Evolutionary conservation across 805 yeast species (phyloP).

Genomic region (Wickerhamomyces strasburgensis): DNA sequence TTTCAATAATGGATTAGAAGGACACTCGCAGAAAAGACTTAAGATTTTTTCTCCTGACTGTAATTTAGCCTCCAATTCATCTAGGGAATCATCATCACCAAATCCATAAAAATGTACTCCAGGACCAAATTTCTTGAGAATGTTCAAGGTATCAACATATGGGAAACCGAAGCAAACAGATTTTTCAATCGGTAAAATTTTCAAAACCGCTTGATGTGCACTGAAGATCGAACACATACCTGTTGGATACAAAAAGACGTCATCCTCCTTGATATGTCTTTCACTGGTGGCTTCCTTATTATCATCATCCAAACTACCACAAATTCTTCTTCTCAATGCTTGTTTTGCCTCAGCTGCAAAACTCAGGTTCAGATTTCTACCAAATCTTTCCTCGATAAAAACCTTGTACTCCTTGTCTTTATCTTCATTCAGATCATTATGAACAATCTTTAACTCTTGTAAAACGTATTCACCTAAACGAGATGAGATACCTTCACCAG

Average conservation of each 20-base stretch:
- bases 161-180: slow-evolving; percentile 96
- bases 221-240: slow-evolving; percentile 92
- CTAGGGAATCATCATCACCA: slow-evolving; percentile 70
- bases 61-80: slow-evolving; percentile 57
- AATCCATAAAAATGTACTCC: slow-evolving; percentile 83
- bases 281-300: slow-evolving; percentile 11
- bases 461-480: slow-evolving; percentile 81
- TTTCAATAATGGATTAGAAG: slow-evolving; percentile 87
- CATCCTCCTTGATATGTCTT: slow-evolving; percentile 39
- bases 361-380: slow-evolving; percentile 77
- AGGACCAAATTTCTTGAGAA: slow-evolving; percentile 84
- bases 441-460: slow-evolving; percentile 46
- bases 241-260: slow-evolving; percentile 79
- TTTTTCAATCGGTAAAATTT: slow-evolving; percentile 34
- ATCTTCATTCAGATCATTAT: slow-evolving; percentile 25
- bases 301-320: slow-evolving; percentile 52
- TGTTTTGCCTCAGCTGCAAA: slow-evolving; percentile 71
- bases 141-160: slow-evolving; percentile 85
- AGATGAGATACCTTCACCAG: slow-evolving; percentile 95
- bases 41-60: slow-evolving; percentile 62
- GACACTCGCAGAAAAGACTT: slow-evolving; percentile 87
- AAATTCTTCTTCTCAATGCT: slow-evolving; percentile 70
- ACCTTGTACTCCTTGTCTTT: slow-evolving; percentile 51
- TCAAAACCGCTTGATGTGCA: slow-evolving; percentile 59
- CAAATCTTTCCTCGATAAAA: slow-evolving; percentile 85